Conservation (phyloP, 306 rosid genomes). For the Myrica gale region DNA sequence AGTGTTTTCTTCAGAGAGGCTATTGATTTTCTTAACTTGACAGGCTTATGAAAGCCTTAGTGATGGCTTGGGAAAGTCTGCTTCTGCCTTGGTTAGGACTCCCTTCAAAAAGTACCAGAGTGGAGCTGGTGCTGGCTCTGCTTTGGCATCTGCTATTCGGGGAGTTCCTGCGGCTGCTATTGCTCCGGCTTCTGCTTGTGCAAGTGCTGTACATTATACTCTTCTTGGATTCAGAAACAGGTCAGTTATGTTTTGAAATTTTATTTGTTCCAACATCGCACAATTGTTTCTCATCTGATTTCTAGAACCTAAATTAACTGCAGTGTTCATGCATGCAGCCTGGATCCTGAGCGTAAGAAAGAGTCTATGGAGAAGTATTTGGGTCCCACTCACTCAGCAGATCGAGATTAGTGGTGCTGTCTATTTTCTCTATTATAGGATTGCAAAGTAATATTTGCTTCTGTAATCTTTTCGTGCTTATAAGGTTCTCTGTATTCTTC, state of each 20-base stretch:
- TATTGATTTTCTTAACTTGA: constrained; percentile 30
- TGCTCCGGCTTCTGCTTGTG: constrained; percentile 97
- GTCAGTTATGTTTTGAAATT: constrained; percentile 40
- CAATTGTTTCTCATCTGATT: constrained; percentile 10
- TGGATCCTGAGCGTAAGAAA: constrained; percentile 88
- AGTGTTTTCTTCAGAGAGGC: neutral
- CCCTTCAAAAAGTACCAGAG: constrained; percentile 89
- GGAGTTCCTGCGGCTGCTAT: constrained; percentile 92
- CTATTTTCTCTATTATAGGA: neutral
- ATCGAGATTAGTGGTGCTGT: constrained; percentile 55
- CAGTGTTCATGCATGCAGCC: constrained; percentile 49
- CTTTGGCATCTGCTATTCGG: constrained; percentile 82
- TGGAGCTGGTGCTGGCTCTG: constrained; percentile 89
- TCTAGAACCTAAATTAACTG: constrained; percentile 22
- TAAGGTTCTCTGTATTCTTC: neutral
- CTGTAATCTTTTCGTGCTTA: constrained; percentile 6
- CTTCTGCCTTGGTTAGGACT: constrained; percentile 79
- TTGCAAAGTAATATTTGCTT: neutral
- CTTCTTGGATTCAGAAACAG: constrained; percentile 96
- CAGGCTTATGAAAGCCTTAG: constrained; percentile 92
- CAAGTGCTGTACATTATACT: constrained; percentile 84
- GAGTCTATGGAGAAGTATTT: constrained; percentile 94
- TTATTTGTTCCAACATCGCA: constrained; percentile 14
- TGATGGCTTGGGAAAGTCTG: constrained; percentile 93
- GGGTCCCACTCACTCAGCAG: constrained; percentile 76